Base-by-base conservation (phyloP, 2,329 filamentous ascomycete species). In the Emergomyces africanus region DNA sequence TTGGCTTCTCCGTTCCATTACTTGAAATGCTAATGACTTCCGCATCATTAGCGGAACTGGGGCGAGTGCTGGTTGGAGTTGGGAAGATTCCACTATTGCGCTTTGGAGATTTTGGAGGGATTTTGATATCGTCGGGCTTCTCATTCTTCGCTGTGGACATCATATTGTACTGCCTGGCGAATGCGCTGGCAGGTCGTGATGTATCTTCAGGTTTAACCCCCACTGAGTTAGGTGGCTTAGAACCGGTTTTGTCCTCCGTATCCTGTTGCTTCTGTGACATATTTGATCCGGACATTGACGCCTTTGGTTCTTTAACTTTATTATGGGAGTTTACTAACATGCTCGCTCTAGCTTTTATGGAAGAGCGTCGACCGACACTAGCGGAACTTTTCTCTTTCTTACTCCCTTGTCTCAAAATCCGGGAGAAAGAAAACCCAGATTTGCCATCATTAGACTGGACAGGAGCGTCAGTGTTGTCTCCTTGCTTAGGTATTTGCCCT, bases 351-450 rank as follows among this genome's bases (percentile, higher is more conserved):
- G 12, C 20, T 54, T 28, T 54, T 20, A 37, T 14, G 0, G 50
- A 23, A 33, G 23, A 37, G 14, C 30, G 33, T 23, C 28, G n/a
- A 15, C 33, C 33, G 20, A 54, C 25, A 10, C 30, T 20, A 25
- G 6, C 28, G 9, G 50, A 39, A 39, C 20, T 44, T 54, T 59
- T 60, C 14, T 48, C 59, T n/a, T 53, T 61, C 50, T 54, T 60
- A 15, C 39, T 44, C 10, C 46, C 39, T 15, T 59, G 60, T 25
- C 59, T 58, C 46, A 62, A 53, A 9, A 62, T 35, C 15, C 60
- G 59, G 4, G 56, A 48, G 42, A 63, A 46, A 25, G 59, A 59
- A 28, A 62, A 51, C 23, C 20, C 25, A 41, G 28, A 39, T 57
- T 58, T 56, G n/a, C 37, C 44, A 14, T 54, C 8, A 0, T 42